A percentile compares a stretch with the other conserved stretches of the same genome.
Evolutionary conservation across 2,329 filamentous ascomycete genomes (phyloP).

Genomic region (Diaporthe sp.): DNA sequence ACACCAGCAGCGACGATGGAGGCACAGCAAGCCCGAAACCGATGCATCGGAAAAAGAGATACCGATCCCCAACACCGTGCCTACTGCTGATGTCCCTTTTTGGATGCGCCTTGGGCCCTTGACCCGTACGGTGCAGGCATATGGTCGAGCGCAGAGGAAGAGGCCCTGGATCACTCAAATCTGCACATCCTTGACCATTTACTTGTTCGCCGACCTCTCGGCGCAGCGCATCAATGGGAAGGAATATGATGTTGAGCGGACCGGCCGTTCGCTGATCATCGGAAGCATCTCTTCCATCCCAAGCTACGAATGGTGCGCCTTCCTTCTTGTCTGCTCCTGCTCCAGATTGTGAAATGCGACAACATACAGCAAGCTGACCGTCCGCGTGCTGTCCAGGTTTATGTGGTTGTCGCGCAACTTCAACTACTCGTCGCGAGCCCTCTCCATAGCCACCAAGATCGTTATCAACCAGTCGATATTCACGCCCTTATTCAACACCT

Average conservation of each 20-base stretch:
- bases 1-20: conserved; percentile 48
- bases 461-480: conserved; percentile 84
- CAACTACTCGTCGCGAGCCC: conserved; percentile 81
- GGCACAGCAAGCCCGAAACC: conserved; percentile 45
- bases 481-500: conserved; percentile 85
- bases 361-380: neutral
- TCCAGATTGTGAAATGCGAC: neutral
- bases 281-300: conserved; percentile 82
- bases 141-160: conserved; percentile 78
- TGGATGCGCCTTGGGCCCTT: conserved; percentile 73
- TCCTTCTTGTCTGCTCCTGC: no score
- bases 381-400: conserved; percentile 67
- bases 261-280: conserved; percentile 79
- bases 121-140: conserved; percentile 68
- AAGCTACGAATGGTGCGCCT: conserved; percentile 81
- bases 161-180: conserved; percentile 87
- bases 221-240: conserved; percentile 78
- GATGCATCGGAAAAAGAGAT: conserved; percentile 48
- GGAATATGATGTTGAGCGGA: conserved; percentile 78
- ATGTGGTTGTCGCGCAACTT: conserved; percentile 85
- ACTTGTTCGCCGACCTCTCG: conserved; percentile 81
- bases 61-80: conserved; percentile 59
- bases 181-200: conserved; percentile 81
- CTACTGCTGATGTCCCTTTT: conserved; percentile 55
- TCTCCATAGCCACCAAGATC: conserved; percentile 84